Percentiles rank a stretch among this genome's conserved stretches.
Evolutionary conservation across 2,329 filamentous ascomycete genomes (phyloP).

Genomic region (Ceratocystis cubensis): DNA sequence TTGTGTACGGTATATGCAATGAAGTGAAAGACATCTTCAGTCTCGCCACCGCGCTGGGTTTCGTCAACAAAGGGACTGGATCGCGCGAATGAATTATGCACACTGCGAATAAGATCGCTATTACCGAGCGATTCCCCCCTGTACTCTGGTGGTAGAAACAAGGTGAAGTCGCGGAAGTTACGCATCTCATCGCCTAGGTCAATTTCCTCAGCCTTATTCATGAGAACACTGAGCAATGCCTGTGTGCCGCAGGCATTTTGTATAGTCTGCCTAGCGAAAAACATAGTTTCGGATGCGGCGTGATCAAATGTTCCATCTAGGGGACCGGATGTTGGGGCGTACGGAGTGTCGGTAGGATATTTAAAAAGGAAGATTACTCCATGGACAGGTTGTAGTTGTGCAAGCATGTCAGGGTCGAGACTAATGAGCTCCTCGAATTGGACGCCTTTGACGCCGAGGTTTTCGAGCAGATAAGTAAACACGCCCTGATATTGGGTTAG

Average conservation of each 20-base stretch:
- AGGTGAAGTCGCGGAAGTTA: slow-evolving; percentile 80
- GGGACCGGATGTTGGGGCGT: slow-evolving; percentile 48
- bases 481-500: slow-evolving; percentile 50
- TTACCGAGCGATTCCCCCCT: slow-evolving; percentile 50
- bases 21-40: slow-evolving; percentile 94
- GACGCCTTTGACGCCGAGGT: slow-evolving; percentile 78
- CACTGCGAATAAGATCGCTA: slow-evolving; percentile 56
- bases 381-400: slow-evolving; percentile 64
- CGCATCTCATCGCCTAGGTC: slow-evolving; percentile 58
- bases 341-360: slow-evolving; percentile 61
- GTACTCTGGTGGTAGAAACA: slow-evolving; percentile 64
- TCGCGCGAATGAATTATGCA: slow-evolving; percentile 82
- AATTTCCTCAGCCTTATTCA: slow-evolving; percentile 66
- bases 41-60: slow-evolving; percentile 56
- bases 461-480: slow-evolving; percentile 90
- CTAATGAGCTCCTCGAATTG: slow-evolving; percentile 95
- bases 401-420: slow-evolving; percentile 64
- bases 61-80: slow-evolving; percentile 89
- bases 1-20: slow-evolving; percentile 82
- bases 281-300: slow-evolving; percentile 60
- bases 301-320: slow-evolving; percentile 74
- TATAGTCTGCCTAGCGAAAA: slow-evolving; percentile 95
- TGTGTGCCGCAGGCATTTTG: slow-evolving; percentile 98
- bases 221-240: slow-evolving; percentile 76
- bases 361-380: slow-evolving; percentile 99